Percentiles rank a stretch among this genome's conserved stretches.
Evolutionary conservation across 2,329 filamentous ascomycete species (phyloP).

Genomic region (Triangularia verruculosa): DNA sequence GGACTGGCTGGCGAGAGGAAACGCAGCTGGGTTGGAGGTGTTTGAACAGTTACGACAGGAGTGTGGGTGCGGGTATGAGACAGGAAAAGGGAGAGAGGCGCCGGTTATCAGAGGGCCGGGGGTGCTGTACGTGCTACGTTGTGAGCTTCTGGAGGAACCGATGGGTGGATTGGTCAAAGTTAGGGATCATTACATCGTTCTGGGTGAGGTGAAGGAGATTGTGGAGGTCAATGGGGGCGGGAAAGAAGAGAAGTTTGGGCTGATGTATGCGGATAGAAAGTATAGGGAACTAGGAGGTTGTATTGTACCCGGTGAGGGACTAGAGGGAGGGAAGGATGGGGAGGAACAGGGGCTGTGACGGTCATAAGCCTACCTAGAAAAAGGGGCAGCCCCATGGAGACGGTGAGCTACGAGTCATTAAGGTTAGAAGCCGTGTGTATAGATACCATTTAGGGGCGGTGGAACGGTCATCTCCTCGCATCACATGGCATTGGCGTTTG

Average conservation of each 20-base stretch:
- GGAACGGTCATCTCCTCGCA: not conserved
- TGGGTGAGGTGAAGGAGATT: constrained; percentile 50
- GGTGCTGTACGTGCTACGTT: constrained; percentile 49
- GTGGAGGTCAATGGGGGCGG: constrained; percentile 32
- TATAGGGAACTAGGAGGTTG: constrained; percentile 52
- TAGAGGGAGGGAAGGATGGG: not conserved
- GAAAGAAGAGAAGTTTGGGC: constrained; percentile 38
- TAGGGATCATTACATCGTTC: constrained; percentile 51
- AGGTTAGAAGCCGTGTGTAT: not conserved
- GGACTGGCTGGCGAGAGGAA: constrained; percentile 51
- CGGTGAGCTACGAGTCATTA: not conserved
- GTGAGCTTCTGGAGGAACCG: constrained; percentile 40
- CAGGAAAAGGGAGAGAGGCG: constrained; percentile 23
- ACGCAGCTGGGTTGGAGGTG: constrained; percentile 37
- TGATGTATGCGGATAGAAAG: constrained; percentile 49
- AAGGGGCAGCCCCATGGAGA: too few relatives aligned
- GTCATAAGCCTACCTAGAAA: too few relatives aligned
- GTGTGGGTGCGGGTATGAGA: constrained; percentile 25
- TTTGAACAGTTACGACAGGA: constrained; percentile 37
- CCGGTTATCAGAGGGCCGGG: constrained; percentile 50
- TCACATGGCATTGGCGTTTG: not conserved
- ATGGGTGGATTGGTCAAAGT: constrained; percentile 44
- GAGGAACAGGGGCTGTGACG: not conserved
- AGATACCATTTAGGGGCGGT: not conserved
- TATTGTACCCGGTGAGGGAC: constrained; percentile 39